Evolutionary conservation across 2,329 filamentous ascomycete species (phyloP).

Genomic region (Fusarium sp.): DNA sequence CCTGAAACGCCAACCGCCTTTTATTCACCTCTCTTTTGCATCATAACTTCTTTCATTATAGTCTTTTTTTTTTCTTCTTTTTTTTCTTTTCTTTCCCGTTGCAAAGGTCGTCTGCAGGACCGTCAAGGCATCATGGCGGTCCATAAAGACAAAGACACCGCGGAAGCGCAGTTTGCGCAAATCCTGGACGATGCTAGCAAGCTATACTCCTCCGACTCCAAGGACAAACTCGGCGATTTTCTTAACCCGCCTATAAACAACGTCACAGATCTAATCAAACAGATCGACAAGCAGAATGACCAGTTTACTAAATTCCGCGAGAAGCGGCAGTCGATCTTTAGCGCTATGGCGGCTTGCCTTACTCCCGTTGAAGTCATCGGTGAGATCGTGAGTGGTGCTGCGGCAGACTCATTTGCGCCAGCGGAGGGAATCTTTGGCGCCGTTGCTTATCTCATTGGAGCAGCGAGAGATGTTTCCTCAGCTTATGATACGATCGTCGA

Average conservation of each 20-base stretch:
- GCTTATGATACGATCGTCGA: constrained; percentile 58
- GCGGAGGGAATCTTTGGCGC: constrained; percentile 56
- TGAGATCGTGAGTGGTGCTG: constrained; percentile 50
- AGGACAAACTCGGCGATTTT: constrained; percentile 46
- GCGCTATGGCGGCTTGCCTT: constrained; percentile 47
- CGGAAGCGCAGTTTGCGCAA: constrained; percentile 42
- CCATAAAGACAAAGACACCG: constrained; percentile 31
- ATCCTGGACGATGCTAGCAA: constrained; percentile 51
- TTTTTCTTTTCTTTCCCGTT: not conserved
- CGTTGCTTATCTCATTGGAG: constrained; percentile 55
- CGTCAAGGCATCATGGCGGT: constrained; percentile 30
- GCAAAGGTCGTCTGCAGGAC: not conserved
- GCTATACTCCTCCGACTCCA: constrained; percentile 45
- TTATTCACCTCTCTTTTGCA: not conserved
- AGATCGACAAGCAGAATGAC: constrained; percentile 50
- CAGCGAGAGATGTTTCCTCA: constrained; percentile 57
- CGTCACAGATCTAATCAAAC: constrained; percentile 46
- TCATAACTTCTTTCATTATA: no score
- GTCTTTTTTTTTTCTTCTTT: not conserved
- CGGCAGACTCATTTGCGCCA: constrained; percentile 53
- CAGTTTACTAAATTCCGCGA: constrained; percentile 52
- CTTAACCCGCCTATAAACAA: constrained; percentile 48
- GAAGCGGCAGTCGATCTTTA: constrained; percentile 49
- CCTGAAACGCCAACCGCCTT: constrained; percentile 19
- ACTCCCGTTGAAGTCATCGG: constrained; percentile 54